phyloP scores from a whole-genome alignment of 306 rosid genomes.

The Sechiopsis laciniata region DNA sequence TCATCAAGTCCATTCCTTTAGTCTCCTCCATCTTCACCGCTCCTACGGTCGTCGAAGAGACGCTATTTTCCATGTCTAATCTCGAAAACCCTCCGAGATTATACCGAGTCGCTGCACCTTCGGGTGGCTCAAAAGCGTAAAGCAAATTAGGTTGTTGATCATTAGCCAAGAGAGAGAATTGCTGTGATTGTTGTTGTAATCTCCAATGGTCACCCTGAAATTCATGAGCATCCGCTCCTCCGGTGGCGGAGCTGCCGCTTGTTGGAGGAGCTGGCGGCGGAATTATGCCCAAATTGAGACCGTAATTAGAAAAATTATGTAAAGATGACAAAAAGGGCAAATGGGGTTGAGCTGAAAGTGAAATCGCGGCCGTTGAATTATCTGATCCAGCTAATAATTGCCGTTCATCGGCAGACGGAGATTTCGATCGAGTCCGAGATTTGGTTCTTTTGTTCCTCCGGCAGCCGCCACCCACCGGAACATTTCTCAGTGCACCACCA shows the following conservation, averaged over 20 bases:
- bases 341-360: conserved; percentile 42
- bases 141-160: conserved; percentile 26
- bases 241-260: neutral
- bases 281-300: conserved; percentile 35
- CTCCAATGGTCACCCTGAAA: conserved; percentile 63
- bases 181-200: conserved; percentile 20
- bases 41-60: neutral
- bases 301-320: conserved; percentile 39
- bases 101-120: neutral
- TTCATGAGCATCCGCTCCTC: conserved; percentile 29
- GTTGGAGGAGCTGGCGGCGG: conserved; percentile 31
- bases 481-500: conserved; percentile 79
- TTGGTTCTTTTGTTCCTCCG: conserved; percentile 68
- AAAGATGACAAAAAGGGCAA: conserved; percentile 49
- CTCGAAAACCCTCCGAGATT: neutral
- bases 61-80: neutral
- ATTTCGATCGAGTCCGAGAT: conserved; percentile 36
- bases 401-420: conserved; percentile 29
- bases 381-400: conserved; percentile 29
- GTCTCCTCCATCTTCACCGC: conserved; percentile 50
- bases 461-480: conserved; percentile 90
- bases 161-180: too few species aligned
- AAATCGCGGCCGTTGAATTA: conserved; percentile 38
- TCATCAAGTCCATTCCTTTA: conserved; percentile 49
- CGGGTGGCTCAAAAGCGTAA: conserved; percentile 31